These are phyloP conservation scores for Dillenia turbinata DNA, from an alignment of 164 flowering plant species.

Conservation along the genomic window DNA sequence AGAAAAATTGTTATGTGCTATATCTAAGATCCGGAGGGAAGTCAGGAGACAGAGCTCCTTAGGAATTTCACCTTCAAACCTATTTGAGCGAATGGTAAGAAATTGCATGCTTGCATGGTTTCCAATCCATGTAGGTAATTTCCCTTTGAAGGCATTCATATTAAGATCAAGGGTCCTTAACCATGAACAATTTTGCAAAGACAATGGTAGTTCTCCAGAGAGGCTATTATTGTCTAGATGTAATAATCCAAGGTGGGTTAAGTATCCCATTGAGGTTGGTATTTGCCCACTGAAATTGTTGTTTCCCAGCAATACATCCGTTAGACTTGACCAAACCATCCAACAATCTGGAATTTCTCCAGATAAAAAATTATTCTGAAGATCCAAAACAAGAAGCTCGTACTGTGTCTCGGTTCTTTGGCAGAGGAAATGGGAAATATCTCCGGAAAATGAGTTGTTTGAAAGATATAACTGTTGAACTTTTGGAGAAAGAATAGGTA, in stretches of 20 bases:
- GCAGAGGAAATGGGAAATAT: not conserved
- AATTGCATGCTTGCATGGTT: not conserved
- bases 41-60: slow-evolving; percentile 13
- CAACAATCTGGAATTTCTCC: slow-evolving; percentile 15
- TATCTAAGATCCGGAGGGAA: slow-evolving; percentile 29
- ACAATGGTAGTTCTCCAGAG: not conserved
- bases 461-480: not conserved
- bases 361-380: slow-evolving; percentile 5
- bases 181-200: not conserved
- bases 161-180: slow-evolving; percentile 3
- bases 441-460: slow-evolving; percentile 4
- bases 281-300: not conserved
- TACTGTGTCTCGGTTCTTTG: not conserved
- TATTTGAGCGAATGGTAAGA: slow-evolving; percentile 23
- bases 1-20: no score
- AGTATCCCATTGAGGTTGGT: slow-evolving; percentile 1
- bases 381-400: not conserved
- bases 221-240: slow-evolving; percentile 7
- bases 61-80: slow-evolving; percentile 22
- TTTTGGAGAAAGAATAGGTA: not conserved
- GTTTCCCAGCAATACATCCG: not conserved
- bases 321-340: not conserved
- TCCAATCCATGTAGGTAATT: slow-evolving; percentile 19
- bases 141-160: slow-evolving; percentile 2
- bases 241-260: not conserved